Base-by-base conservation (phyloP, 2,329 filamentous ascomycete species). In the Biscogniauxia marginata region DNA sequence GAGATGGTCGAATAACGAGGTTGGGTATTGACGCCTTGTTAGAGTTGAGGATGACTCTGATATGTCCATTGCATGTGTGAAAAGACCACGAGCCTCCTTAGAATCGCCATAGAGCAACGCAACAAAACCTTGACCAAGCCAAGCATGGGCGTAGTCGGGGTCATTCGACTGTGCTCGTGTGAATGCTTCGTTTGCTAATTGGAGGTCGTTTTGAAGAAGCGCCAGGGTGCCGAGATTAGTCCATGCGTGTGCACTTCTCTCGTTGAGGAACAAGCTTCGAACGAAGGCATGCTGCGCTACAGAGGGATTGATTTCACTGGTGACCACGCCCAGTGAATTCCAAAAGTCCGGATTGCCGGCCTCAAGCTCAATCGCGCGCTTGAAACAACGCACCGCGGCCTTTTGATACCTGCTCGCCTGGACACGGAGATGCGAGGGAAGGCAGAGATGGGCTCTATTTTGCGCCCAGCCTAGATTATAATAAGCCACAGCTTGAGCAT, bases 391-490 rank as follows among this genome's bases (percentile, higher is more conserved):
- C 61, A 98, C 88, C 1, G 95, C 84, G 6, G 92, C 87, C 71
- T 89, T 93, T 48, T 95, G 78, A 63, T 91, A 92, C 63, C 81
- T 82, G 67, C 85, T 82, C 18, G 81, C 79, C 66, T 81, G 88
- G 66, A 85, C 86, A 34, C 75, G 77, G 48, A 80, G 67, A 3
- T 73, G 69, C 1, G 71, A 70, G 34, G 81, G 82, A 19, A 91
- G 77, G 67, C 85, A 90, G 9, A 79, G 76, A 68, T 96, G 90
- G 0, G 92, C 90, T 46, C 88, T 84, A 69, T 95, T 86, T 71
- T 99, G 95, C 1, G 91, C 90, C 90, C 93, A 98, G 45, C 95
- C 95, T 18, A 99, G 79, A 67, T 99, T 99, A 74, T 96, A 99
- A 82, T 93, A 95, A 0, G 93, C 91, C n/a, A 98, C 90, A 1